Evolutionary conservation across 352 stramenopile species (phyloP).

Genomic region (Pythium rhizo-oryzae): DNA sequence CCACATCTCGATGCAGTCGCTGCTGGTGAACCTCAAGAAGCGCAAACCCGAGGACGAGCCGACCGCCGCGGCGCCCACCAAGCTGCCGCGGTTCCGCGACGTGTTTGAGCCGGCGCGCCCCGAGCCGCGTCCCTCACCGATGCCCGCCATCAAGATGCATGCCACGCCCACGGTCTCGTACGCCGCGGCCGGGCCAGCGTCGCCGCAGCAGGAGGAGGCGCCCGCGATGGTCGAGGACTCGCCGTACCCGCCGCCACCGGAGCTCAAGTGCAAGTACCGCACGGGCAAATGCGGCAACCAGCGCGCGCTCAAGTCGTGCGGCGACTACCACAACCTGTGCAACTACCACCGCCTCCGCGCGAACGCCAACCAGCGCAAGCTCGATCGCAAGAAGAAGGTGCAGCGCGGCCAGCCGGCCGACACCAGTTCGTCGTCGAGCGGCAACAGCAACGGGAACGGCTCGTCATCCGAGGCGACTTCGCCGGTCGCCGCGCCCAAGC

Average conservation of each 20-base stretch:
- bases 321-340: constrained; percentile 84
- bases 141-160: constrained; percentile 6
- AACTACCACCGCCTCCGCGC: constrained; percentile 80
- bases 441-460: neutral
- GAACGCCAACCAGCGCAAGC: constrained; percentile 82
- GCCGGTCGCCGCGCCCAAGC: constrained; percentile 6
- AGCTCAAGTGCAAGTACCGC: constrained; percentile 84
- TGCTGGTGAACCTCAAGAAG: constrained; percentile 73
- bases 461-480: constrained; percentile 10
- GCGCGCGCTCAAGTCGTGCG: constrained; percentile 74
- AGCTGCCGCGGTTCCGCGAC: constrained; percentile 67
- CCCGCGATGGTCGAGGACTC: constrained; percentile 13
- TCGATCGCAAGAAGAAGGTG: constrained; percentile 85
- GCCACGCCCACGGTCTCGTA: constrained; percentile 6
- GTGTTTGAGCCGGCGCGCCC: constrained; percentile 45
- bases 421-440: neutral
- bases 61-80: constrained; percentile 18
- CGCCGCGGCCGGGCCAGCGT: constrained; percentile 12
- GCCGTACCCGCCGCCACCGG: constrained; percentile 21
- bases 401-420: constrained; percentile 45
- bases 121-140: constrained; percentile 3
- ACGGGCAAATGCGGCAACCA: constrained; percentile 78
- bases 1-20: constrained; percentile 69
- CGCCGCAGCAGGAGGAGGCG: constrained; percentile 6
- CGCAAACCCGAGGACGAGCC: constrained; percentile 37